Evolutionary conservation across 352 stramenopile species (phyloP).

Genomic region (Globisporangium carolinianum): DNA sequence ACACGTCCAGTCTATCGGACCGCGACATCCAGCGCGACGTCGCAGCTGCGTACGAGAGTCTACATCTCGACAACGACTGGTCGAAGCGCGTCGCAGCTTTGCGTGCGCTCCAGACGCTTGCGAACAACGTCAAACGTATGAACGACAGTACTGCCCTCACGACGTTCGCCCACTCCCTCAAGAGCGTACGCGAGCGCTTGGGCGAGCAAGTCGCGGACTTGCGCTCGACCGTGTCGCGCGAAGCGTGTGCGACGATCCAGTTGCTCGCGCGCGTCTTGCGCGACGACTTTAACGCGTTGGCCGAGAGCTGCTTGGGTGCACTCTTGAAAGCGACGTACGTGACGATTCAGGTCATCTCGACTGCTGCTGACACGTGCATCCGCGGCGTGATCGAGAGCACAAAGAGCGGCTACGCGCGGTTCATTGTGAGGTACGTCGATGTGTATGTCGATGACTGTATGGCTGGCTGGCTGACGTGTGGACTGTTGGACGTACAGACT

Average conservation of each 20-base stretch:
- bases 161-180: slow-evolving; percentile 35
- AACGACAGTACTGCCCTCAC: slow-evolving; percentile 18
- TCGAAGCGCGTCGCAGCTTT: slow-evolving; percentile 65
- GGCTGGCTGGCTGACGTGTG: background rate
- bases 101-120: slow-evolving; percentile 54
- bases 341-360: slow-evolving; percentile 84
- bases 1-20: slow-evolving; percentile 27
- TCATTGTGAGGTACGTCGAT: slow-evolving; percentile 62
- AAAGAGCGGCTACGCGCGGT: slow-evolving; percentile 55
- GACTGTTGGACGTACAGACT: slow-evolving; percentile 28
- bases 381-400: slow-evolving; percentile 73
- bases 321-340: slow-evolving; percentile 83
- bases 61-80: slow-evolving; percentile 69
- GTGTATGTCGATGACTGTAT: background rate
- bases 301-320: slow-evolving; percentile 61
- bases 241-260: slow-evolving; percentile 71
- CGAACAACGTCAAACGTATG: slow-evolving; percentile 30
- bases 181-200: slow-evolving; percentile 49
- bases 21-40: slow-evolving; percentile 61
- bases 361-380: slow-evolving; percentile 61
- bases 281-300: slow-evolving; percentile 73
- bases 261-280: slow-evolving; percentile 44
- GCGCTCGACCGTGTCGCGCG: slow-evolving; percentile 67
- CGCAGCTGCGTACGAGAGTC: slow-evolving; percentile 39
- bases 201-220: slow-evolving; percentile 72